Conservation (phyloP, 2,329 filamentous ascomycete genomes). For the Xylariaceae sp. region DNA sequence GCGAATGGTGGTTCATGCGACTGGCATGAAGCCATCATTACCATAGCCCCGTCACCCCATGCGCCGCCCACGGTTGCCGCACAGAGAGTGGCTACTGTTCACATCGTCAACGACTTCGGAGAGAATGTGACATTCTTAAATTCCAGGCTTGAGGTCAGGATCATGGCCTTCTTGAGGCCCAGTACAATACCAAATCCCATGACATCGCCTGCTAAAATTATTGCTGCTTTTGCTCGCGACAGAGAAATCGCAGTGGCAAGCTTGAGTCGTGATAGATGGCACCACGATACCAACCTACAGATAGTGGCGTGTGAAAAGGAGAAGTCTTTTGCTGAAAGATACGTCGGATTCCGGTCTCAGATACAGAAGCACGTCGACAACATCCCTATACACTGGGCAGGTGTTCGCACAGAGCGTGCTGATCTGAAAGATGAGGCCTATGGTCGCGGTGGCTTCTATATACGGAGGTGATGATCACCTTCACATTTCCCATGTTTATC, state of each 20-base stretch:
- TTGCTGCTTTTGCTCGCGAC: conserved; percentile 36
- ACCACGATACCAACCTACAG: conserved; percentile 35
- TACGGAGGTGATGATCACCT: conserved; percentile 32
- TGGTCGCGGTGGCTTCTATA: conserved; percentile 47
- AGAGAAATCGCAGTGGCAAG: conserved; percentile 42
- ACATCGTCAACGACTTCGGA: conserved; percentile 50
- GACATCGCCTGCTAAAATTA: conserved; percentile 22
- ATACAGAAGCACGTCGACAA: conserved; percentile 52
- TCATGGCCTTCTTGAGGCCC: conserved; percentile 57
- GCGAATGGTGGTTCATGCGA: conserved; percentile 34
- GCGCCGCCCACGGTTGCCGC: conserved; percentile 42
- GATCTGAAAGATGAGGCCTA: conserved; percentile 44
- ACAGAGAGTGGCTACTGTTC: conserved; percentile 47
- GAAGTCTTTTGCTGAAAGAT: conserved; percentile 40
- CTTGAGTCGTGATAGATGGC: conserved; percentile 44
- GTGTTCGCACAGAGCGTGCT: conserved; percentile 48
- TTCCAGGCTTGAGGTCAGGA: conserved; percentile 44
- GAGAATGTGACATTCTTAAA: conserved; percentile 37
- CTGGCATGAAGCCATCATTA: conserved; percentile 58
- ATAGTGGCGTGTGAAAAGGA: conserved; percentile 38
- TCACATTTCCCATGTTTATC: background rate
- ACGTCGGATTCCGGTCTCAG: conserved; percentile 43
- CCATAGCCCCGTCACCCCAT: conserved; percentile 47
- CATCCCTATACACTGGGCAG: conserved; percentile 54
- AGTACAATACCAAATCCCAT: conserved; percentile 20